Conservation (phyloP, 164 flowering plant species). For the Magnolia changhungtana region DNA sequence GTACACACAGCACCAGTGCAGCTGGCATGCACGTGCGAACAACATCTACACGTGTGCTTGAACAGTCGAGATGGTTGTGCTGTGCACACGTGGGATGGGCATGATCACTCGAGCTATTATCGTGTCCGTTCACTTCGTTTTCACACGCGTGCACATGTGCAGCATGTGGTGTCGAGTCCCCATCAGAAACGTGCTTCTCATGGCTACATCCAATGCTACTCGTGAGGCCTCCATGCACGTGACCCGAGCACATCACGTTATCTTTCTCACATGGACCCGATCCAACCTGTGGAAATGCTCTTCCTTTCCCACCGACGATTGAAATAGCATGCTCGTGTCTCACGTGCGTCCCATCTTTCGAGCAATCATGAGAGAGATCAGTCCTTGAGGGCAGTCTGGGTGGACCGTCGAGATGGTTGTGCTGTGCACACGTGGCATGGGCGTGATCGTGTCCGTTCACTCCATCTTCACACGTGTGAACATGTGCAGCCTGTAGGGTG, state of each 20-base stretch:
- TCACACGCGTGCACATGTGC: neutral
- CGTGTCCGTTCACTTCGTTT: neutral
- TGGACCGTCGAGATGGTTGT: neutral
- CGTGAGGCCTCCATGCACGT: neutral
- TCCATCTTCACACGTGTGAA: neutral
- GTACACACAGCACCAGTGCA: neutral
- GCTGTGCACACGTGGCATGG: neutral
- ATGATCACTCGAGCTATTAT: too few relatives aligned
- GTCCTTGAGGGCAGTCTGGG: too few relatives aligned
- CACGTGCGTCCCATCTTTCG: neutral
- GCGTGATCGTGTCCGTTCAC: too few relatives aligned
- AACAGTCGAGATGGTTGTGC: neutral
- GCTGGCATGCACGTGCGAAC: neutral
- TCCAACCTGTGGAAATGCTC: neutral
- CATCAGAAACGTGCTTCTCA: neutral
- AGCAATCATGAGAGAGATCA: neutral
- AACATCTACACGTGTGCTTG: too few relatives aligned
- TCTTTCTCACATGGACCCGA: neutral
- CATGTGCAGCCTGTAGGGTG: neutral
- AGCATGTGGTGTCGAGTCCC: neutral
- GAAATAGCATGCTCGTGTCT: neutral
- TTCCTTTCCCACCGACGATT: neutral
- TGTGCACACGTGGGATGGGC: neutral
- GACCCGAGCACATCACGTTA: neutral
- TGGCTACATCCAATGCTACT: neutral